Base-by-base conservation (phyloP, 129 eudicot genomes). In the Mikania micrantha region DNA sequence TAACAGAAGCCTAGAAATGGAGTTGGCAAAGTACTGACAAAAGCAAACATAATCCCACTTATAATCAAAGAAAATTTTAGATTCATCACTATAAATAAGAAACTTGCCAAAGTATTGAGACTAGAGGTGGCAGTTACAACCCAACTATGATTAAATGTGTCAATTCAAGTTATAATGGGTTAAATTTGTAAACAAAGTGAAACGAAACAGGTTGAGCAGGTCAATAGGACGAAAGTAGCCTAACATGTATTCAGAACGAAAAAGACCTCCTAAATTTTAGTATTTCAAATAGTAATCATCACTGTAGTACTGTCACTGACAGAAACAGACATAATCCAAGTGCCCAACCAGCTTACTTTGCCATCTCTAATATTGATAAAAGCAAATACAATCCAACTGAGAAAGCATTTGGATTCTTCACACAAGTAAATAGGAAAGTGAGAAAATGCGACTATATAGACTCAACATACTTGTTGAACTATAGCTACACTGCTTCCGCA, bases 401-500 rank as follows among this genome's bases (percentile, higher is more conserved):
- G 15, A 61, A 58, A 41, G 13, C 57, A 44, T 44, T 53, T 38
- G 57, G 72, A 54, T 20, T 54, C 58, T 70, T 50, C 47, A 38
- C 56, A 72, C 42, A 59, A 73, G 24, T 50, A 9, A 27, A 41
- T 2, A 58, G 31, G 1, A 60, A 53, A 27, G 39, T 25, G 56
- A 71, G 15, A 22, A 36, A n/a, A 52, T 9, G 58, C 12, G 28
- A 41, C 57, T 66, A 28, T 39, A 40, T 52, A 45, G 63, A 83
- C 47, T 16, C n/a, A 47, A 74, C 95, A 50, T 85, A 94, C 99
- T 85, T 94, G 97, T 80, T 89, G 99, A 67, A 94, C 96, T 64
- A 94, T 86, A 81, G 99, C 99, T 70, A 94, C 97, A 85, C 99
- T 89, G 80, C 99, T 94, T 73, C 97, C 96, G 74, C 99, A 89